Evolutionary conservation across 352 stramenopile genomes (phyloP).

Genomic region (Saprolegnia parasitica): DNA sequence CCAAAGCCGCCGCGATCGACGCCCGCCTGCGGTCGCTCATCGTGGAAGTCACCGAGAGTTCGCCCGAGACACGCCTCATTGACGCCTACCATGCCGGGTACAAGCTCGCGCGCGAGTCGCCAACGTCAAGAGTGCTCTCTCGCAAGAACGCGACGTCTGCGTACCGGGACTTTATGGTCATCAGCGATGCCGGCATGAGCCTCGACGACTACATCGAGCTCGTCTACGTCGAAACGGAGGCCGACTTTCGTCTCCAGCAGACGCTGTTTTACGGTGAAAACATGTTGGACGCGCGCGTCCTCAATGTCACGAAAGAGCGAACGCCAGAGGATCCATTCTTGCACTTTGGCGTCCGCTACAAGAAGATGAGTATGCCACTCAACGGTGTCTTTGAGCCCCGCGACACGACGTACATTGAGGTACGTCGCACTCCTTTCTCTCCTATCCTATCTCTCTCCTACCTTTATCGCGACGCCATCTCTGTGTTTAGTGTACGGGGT

Average conservation of each 20-base stretch:
- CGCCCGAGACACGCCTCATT: constrained; percentile 15
- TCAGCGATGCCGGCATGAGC: not conserved
- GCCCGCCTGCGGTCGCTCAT: not conserved
- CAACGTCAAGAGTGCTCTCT: not conserved
- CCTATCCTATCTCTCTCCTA: too few relatives aligned
- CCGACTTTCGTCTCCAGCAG: constrained; percentile 5
- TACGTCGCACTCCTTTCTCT: not conserved
- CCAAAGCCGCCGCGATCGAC: not conserved
- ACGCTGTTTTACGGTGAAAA: constrained; percentile 25
- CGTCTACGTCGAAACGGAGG: constrained; percentile 20
- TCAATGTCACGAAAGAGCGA: not conserved
- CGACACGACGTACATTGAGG: constrained; percentile 16
- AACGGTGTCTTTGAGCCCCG: constrained; percentile 9
- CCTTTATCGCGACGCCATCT: too few relatives aligned
- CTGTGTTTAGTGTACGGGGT: constrained; percentile 25
- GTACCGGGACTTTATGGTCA: constrained; percentile 17
- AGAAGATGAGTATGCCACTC: constrained; percentile 6
- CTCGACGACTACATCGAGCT: constrained; percentile 23
- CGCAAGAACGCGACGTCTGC: constrained; percentile 10
- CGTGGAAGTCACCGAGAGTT: not conserved
- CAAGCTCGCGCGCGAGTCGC: constrained; percentile 7
- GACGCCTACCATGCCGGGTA: constrained; percentile 20
- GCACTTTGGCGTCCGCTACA: constrained; percentile 27
- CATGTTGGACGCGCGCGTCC: constrained; percentile 9
- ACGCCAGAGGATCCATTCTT: constrained; percentile 22